phyloP scores from a whole-genome alignment of 2,329 filamentous ascomycete genomes.

The Bipolaris victoriae region DNA sequence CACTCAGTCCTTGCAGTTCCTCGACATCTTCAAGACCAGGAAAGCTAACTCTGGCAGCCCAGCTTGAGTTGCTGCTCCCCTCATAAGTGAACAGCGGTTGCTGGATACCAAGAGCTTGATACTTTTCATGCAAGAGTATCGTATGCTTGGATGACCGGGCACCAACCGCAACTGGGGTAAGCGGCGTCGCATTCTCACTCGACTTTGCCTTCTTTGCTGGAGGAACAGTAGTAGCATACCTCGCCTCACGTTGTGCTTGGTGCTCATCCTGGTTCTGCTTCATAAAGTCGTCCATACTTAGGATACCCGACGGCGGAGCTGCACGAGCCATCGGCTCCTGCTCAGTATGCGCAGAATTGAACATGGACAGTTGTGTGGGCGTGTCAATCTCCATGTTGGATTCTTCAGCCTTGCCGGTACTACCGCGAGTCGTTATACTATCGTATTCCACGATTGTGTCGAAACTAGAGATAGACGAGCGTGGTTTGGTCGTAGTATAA shows the following conservation, averaged over 20 bases:
- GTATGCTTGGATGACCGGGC: constrained; percentile 29
- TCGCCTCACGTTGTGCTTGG: constrained; percentile 15
- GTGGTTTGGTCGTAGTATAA: background rate
- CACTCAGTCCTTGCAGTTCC: constrained; percentile 26
- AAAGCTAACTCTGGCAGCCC: constrained; percentile 33
- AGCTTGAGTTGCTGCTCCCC: constrained; percentile 22
- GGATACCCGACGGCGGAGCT: constrained; percentile 10
- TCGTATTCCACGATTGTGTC: background rate
- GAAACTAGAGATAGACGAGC: background rate
- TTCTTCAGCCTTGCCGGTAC: background rate
- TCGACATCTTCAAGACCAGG: constrained; percentile 18
- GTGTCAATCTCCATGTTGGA: constrained; percentile 21
- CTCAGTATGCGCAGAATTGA: background rate
- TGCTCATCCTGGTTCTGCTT: constrained; percentile 12
- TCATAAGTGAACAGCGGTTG: constrained; percentile 30
- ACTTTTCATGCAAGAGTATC: constrained; percentile 32
- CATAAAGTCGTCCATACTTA: constrained; percentile 33
- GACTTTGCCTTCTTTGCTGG: constrained; percentile 16
- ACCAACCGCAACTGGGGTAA: constrained; percentile 29
- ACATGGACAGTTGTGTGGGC: background rate
- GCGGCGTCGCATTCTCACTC: background rate
- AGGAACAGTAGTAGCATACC: background rate
- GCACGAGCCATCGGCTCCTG: background rate
- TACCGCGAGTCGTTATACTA: background rate
- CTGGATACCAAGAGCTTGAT: constrained; percentile 31